Evolutionary conservation across 768 basidiomycete species (phyloP).

Genomic region (Strobilomyces echinocephalus): DNA sequence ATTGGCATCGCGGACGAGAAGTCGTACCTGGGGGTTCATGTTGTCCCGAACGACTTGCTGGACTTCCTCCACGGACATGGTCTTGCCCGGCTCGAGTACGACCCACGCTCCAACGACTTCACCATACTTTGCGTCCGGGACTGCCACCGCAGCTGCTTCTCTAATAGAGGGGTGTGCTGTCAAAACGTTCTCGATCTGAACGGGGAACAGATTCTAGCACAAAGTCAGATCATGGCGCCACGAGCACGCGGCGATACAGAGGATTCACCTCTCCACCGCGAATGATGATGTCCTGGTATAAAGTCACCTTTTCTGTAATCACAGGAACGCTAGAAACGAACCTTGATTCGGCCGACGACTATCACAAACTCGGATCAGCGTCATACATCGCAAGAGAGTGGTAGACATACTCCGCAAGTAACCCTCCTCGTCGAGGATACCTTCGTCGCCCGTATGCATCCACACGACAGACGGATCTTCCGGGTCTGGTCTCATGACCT

Average conservation of each 20-base stretch:
- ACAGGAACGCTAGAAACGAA: conserved; percentile 20
- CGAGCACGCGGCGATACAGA: not conserved
- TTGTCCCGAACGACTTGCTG: conserved; percentile 45
- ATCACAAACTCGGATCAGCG: not conserved
- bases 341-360: conserved; percentile 82
- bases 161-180: conserved; percentile 51
- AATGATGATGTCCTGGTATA: conserved; percentile 69
- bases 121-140: conserved; percentile 63
- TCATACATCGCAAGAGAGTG: not conserved
- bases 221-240: not conserved
- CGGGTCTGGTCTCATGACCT: conserved; percentile 48
- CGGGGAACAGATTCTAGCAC: conserved; percentile 72
- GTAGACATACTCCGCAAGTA: conserved; percentile 59
- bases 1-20: not conserved
- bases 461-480: conserved; percentile 57
- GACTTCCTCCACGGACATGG: conserved; percentile 48
- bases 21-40: conserved; percentile 77
- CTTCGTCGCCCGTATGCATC: conserved; percentile 86
- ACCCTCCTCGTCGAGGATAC: conserved; percentile 75
- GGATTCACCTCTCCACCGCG: conserved; percentile 70
- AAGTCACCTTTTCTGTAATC: conserved; percentile 1
- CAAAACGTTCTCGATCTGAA: conserved; percentile 77
- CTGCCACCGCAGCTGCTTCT: conserved; percentile 71
- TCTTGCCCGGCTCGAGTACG: conserved; percentile 39
- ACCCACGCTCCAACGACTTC: conserved; percentile 84